Percentiles rank a stretch among this genome's conserved stretches.
These are phyloP conservation scores for Amanita exitialis DNA, from an alignment of 768 basidiomycete genomes.

Conservation along the genomic window DNA sequence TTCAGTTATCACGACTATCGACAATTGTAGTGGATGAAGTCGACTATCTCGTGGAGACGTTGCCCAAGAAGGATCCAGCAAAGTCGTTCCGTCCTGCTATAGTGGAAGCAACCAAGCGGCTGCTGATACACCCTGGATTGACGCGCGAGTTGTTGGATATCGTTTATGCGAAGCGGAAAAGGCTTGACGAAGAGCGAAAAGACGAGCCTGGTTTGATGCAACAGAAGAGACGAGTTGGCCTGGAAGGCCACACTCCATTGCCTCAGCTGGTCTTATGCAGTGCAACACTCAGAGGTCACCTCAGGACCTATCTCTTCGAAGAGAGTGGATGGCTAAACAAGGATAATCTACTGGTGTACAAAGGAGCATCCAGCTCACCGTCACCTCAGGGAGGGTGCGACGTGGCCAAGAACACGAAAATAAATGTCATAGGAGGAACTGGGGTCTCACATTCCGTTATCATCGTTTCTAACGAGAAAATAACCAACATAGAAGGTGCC, in stretches of 20 bases:
- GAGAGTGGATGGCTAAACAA: constrained; percentile 51
- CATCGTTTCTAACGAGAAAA: constrained; percentile 45
- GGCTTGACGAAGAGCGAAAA: constrained; percentile 15
- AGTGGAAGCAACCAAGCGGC: constrained; percentile 29
- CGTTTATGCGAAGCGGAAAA: constrained; percentile 33
- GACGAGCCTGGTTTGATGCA: constrained; percentile 7
- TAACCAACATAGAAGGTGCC: constrained; percentile 48
- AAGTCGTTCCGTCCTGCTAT: constrained; percentile 25
- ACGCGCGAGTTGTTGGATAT: constrained; percentile 50
- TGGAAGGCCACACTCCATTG: constrained; percentile 8
- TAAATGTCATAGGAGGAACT: constrained; percentile 12
- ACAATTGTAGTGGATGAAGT: constrained; percentile 68
- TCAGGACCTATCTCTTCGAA: constrained; percentile 41
- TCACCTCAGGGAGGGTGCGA: neutral
- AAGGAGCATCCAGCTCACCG: constrained; percentile 11
- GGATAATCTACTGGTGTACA: constrained; percentile 30
- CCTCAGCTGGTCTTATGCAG: constrained; percentile 64
- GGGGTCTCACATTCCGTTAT: constrained; percentile 43
- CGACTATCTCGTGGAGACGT: constrained; percentile 56
- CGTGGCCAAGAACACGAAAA: constrained; percentile 2
- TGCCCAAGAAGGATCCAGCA: constrained; percentile 30
- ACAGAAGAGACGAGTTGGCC: neutral
- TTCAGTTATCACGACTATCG: constrained; percentile 37
- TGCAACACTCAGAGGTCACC: constrained; percentile 53
- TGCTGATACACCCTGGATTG: constrained; percentile 44